Evolutionary conservation across 495 filamentous ascomycete species (phyloP).

Genomic region (Hypomontagnella submonticulosa): DNA sequence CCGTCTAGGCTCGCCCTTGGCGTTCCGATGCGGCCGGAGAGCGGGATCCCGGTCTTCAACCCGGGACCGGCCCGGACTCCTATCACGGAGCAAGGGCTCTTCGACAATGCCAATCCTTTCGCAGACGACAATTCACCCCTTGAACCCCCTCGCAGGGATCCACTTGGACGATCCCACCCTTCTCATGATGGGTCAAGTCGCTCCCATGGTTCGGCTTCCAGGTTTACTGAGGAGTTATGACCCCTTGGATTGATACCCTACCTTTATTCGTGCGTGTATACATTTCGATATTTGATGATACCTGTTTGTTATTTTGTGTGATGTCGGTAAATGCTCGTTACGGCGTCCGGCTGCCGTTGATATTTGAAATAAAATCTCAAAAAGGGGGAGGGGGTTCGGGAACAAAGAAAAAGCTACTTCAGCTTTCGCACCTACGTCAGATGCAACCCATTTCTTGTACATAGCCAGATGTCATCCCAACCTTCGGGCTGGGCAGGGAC

Average conservation of each 20-base stretch:
- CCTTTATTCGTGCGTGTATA: constrained; percentile 32
- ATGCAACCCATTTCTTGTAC: constrained; percentile 42
- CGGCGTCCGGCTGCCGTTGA: constrained; percentile 43
- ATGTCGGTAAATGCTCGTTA: constrained; percentile 21
- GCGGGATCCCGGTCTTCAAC: constrained; percentile 56
- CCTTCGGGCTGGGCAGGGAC: constrained; percentile 19
- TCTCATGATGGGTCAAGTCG: constrained; percentile 57
- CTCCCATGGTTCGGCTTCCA: constrained; percentile 55
- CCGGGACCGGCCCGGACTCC: constrained; percentile 58
- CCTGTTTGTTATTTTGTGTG: constrained; percentile 39
- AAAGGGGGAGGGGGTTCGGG: constrained; percentile 12
- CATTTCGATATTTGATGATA: constrained; percentile 40
- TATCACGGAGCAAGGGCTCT: constrained; percentile 55
- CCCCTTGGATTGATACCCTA: constrained; percentile 35
- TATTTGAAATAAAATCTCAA: constrained; percentile 34
- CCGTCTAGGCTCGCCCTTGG: constrained; percentile 54
- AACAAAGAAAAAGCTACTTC: constrained; percentile 12
- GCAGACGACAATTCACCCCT: constrained; percentile 33
- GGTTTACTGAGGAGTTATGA: constrained; percentile 66
- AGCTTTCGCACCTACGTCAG: constrained; percentile 29
- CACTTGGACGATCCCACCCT: constrained; percentile 57
- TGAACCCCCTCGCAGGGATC: constrained; percentile 47
- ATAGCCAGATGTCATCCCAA: constrained; percentile 35
- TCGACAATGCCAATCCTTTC: constrained; percentile 43
- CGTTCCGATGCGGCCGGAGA: constrained; percentile 60